Evolutionary conservation across 1,284 basidiomycete species (phyloP), one percentile per base, ranked within the genome.

Genomic region (Ustilago esculenta): DNA sequence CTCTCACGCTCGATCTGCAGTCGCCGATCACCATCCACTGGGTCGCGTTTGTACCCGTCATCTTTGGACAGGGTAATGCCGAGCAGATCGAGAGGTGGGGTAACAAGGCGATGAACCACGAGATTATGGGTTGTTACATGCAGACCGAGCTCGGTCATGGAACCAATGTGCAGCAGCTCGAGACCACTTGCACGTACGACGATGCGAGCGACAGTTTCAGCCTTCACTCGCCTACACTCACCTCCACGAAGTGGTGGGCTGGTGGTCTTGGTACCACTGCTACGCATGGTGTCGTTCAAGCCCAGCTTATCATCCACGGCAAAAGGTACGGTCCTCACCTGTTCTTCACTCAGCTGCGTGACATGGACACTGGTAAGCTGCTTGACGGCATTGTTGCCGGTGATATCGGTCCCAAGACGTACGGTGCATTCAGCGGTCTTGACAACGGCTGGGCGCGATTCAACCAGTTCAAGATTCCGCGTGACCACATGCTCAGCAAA

Each of bases 231-330:
- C 90, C 91, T 0, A 89, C 88, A 0, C 76, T 91, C 40, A 90
- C 90, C 2, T 89, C 89, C 48, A 87, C 86, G 51, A 92, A 92
- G 79, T 92, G 91, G 90, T 92, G 91, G 91, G 75, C 75, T 2
- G 77, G 91, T 88, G 14, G 88, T 0, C 83, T 90, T 8, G 90
- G 89, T 1, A 87, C 88, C 81, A 88, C 88, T 0, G 87, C 90
- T 0, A 92, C 90, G 0, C 90, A 92, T 79, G 90, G 89, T 10
- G 86, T 90, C 15, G 87, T 92, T 0, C 90, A 92, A 75, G 90
- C 91, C 1, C 87, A 89, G 63, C 83, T 92, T 11, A 86, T 91
- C 52, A 83, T 92, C 10, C 86, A 88, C 0, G 88, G 87, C 20
- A 86, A 86, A 75, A 86, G 88, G 66, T 82, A 87, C 60, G 91